A percentile compares a stretch with the other conserved stretches of the same genome.
phyloP scores from a whole-genome alignment of 768 basidiomycete species.

The Hygrophoropsis aurantiaca region DNA sequence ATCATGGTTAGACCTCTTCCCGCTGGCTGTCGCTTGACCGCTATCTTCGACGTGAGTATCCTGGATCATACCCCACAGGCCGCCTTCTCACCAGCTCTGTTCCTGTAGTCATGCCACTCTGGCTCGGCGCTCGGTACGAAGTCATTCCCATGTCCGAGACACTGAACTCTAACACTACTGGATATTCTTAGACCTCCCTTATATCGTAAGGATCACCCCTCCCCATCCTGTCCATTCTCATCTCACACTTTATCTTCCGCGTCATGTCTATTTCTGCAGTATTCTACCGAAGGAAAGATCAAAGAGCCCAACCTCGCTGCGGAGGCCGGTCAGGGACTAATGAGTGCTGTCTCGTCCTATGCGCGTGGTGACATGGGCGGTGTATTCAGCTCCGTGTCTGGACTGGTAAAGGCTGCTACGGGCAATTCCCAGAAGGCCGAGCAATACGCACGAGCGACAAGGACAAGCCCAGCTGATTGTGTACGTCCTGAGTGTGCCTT shows the following conservation, averaged over 20 bases:
- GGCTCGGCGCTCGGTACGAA: conserved; percentile 76
- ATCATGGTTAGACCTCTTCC: conserved; percentile 83
- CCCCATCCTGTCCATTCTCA: background rate
- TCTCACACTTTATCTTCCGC: background rate
- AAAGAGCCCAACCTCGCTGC: conserved; percentile 90
- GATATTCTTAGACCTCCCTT: conserved; percentile 57
- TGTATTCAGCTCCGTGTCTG: conserved; percentile 69
- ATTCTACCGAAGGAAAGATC: conserved; percentile 92
- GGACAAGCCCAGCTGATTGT: conserved; percentile 82
- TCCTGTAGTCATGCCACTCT: conserved; percentile 78
- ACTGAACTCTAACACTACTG: background rate
- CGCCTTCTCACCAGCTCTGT: background rate
- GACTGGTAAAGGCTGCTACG: conserved; percentile 73
- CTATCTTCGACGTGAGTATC: conserved; percentile 68
- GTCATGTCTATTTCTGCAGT: conserved; percentile 40
- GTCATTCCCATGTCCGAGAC: background rate
- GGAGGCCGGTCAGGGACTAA: conserved; percentile 83
- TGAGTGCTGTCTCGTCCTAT: conserved; percentile 78
- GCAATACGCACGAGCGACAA: conserved; percentile 56
- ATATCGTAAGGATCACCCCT: conserved; percentile 45
- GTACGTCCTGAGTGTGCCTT: conserved; percentile 44
- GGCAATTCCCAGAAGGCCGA: conserved; percentile 66
- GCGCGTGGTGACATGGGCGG: conserved; percentile 79
- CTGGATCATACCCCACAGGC: background rate
- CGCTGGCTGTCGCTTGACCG: conserved; percentile 83